phyloP scores from a whole-genome alignment of 768 basidiomycete species.

The Tephrocybe sp. region DNA sequence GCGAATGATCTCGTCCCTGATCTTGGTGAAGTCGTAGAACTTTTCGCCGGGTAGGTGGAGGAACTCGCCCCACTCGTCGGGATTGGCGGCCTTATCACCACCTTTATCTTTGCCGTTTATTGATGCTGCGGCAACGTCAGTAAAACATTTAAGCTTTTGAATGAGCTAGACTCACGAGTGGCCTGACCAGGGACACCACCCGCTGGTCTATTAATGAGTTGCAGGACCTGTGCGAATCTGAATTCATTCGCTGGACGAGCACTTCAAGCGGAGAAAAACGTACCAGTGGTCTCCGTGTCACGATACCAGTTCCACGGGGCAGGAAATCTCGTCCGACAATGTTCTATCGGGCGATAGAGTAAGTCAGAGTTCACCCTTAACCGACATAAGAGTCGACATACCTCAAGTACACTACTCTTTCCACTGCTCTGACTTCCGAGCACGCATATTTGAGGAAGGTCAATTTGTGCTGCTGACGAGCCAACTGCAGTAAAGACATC shows the following conservation, averaged over 20 bases:
- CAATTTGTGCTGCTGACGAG: constrained; percentile 74
- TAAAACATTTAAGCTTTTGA: constrained; percentile 2
- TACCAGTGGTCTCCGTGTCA: constrained; percentile 95
- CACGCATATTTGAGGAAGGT: constrained; percentile 91
- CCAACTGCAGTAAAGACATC: constrained; percentile 89
- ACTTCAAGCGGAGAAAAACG: constrained; percentile 22
- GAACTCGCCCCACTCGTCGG: constrained; percentile 99
- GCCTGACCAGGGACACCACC: constrained; percentile 34
- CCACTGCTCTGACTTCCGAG: constrained; percentile 91
- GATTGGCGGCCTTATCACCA: constrained; percentile 77
- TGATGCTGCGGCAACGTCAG: constrained; percentile 33
- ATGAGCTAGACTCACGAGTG: constrained; percentile 38
- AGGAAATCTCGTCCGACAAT: constrained; percentile 98
- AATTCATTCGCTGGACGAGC: constrained; percentile 1
- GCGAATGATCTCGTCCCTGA: constrained; percentile 91
- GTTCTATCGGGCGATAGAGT: constrained; percentile 54
- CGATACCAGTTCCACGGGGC: constrained; percentile 98
- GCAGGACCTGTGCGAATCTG: constrained; percentile 62
- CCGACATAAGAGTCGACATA: constrained; percentile 28
- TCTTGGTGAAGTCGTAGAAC: constrained; percentile 97
- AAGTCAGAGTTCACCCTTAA: constrained; percentile 2
- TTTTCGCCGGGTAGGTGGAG: constrained; percentile 95
- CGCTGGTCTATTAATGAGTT: constrained; percentile 87
- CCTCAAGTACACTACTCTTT: constrained; percentile 92
- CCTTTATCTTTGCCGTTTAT: constrained; percentile 50